Evolutionary conservation across 331 rosid genomes (phyloP).

Genomic region (Acacia pycnantha): DNA sequence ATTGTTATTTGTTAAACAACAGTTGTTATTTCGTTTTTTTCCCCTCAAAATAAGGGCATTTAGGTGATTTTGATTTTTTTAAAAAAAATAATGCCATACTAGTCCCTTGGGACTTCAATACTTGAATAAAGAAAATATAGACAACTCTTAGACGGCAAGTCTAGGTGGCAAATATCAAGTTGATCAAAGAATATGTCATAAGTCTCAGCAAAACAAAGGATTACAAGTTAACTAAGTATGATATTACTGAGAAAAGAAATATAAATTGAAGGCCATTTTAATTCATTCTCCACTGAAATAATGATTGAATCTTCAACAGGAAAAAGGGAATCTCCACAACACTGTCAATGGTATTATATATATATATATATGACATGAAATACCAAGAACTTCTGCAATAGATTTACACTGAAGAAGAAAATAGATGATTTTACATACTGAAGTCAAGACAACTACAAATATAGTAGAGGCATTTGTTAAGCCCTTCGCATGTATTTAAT

Average conservation of each 20-base stretch:
- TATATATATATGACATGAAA: neutral
- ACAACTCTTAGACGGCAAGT: neutral
- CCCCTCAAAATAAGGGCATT: too few species aligned
- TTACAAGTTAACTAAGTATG: too few species aligned
- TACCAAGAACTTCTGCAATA: neutral
- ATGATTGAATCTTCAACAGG: neutral
- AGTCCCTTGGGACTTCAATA: too few species aligned
- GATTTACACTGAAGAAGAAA: neutral
- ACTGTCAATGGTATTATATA: neutral
- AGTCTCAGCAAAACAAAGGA: too few species aligned
- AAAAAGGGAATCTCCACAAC: neutral
- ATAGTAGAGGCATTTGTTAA: neutral
- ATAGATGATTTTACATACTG: too few species aligned
- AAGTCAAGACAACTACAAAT: neutral
- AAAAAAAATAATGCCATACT: too few species aligned
- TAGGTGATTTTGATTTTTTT: too few species aligned
- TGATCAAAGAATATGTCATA: neutral
- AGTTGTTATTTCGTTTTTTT: too few species aligned
- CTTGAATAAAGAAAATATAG: neutral
- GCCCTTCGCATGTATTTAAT: slow-evolving; percentile 5
- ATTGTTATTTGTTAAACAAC: too few species aligned
- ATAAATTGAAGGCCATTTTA: neutral
- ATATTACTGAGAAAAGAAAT: too few species aligned
- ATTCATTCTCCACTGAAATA: neutral
- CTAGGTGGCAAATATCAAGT: neutral